These are phyloP conservation scores for Amesomyces nigricolor DNA, from an alignment of 2,329 filamentous ascomycete species.

Conservation along the genomic window DNA sequence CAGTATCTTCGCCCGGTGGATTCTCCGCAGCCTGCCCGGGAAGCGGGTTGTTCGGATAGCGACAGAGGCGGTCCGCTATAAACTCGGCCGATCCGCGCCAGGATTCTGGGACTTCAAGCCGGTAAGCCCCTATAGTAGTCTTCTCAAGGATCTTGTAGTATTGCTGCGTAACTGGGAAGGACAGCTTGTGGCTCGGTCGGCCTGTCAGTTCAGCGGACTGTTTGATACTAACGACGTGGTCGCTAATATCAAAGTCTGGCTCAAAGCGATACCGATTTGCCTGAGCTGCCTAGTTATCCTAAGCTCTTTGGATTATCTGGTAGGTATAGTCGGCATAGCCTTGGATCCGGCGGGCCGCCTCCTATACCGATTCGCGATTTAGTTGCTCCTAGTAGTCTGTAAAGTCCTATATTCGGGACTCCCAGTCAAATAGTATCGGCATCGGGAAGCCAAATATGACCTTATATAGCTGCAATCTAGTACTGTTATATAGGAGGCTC, in stretches of 20 bases:
- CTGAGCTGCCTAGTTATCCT: background rate
- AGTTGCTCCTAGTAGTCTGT: background rate
- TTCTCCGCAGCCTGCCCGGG: too few species aligned
- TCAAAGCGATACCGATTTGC: background rate
- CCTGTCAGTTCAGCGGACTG: background rate
- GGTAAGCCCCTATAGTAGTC: background rate
- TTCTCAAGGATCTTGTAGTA: background rate
- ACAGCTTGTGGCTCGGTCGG: background rate
- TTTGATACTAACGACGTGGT: background rate
- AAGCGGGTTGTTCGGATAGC: conserved; percentile 2
- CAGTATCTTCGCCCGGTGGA: background rate
- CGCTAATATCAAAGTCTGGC: background rate
- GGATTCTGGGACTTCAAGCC: background rate
- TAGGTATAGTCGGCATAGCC: background rate
- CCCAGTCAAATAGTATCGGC: background rate
- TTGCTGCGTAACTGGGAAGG: background rate
- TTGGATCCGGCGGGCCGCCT: background rate
- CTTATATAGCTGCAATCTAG: too few species aligned
- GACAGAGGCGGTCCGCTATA: background rate
- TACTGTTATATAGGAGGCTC: too few species aligned
- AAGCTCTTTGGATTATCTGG: background rate
- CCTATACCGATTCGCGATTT: background rate
- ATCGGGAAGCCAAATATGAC: too few species aligned
- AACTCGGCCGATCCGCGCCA: background rate
- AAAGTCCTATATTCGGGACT: background rate